Evolutionary conservation across 306 rosid genomes (phyloP), one percentile per base, ranked within the genome.

Genomic region (Psophocarpus tetragonolobus): DNA sequence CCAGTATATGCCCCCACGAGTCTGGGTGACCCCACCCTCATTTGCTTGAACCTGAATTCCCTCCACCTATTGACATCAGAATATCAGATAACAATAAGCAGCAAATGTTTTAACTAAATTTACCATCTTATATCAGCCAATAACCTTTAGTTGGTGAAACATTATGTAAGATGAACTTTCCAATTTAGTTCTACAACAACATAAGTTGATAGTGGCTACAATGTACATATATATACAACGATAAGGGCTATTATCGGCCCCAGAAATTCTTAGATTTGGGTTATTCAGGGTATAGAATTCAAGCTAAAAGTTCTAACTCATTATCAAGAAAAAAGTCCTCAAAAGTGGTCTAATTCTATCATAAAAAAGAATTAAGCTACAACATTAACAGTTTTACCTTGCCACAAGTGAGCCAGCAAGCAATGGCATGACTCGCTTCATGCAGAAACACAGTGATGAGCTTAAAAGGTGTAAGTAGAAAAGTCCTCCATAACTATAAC

Each of bases 351-450:
- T 14, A 68, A 60, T n/a, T 56, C 54, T 26, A 77, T 79, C 58
- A 71, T 20, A 57, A 73, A 69, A 82, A 66, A 39, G 71, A 10
- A 73, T 61, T 33, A 85, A 71, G 69, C 20, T 42, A 63, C 7
- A 51, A 50, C 17, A 41, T 23, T 60, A 47, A 53, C n/a, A 36
- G 38, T 74, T 76, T 78, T 79, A 93, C 98, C 88, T 88, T 24
- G 80, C 98, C 98, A 84, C 97, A 93, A n/a, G 98, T 93, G 77
- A 93, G 98, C 80, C 26, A 78, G 91, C 98, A 93, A 83, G 96
- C 98, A 71, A 93, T 73, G 36, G 98, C 98, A 85, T 93, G 98
- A 82, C 98, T 93, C 12, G 91, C 91, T 87, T 93, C 98, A 8
- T 93, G 98, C 79, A 93, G 82, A 87, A 93, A 93, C 84, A 93